A percentile compares a stretch with the other conserved stretches of the same genome.
Conservation (phyloP, 345 rosid genomes). For the Eucalyptus polyanthemos region DNA sequence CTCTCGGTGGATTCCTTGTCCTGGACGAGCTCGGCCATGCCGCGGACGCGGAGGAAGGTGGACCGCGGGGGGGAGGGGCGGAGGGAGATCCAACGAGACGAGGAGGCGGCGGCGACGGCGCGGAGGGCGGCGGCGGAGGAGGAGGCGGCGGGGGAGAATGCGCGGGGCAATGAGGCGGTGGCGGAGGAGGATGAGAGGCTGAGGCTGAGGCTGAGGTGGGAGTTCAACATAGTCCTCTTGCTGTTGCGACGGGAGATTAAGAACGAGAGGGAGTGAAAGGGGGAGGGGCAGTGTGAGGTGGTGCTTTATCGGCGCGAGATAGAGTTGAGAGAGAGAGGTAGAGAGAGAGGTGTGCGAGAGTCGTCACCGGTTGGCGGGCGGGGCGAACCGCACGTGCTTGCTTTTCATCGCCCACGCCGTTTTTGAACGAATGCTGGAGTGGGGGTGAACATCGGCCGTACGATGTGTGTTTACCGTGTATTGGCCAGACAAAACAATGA, state of each 20-base stretch:
- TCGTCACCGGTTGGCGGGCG: background rate
- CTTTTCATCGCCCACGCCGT: background rate
- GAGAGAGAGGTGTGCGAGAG: background rate
- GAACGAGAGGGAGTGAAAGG: constrained; percentile 5
- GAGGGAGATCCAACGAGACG: background rate
- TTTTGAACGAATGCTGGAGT: too few species aligned
- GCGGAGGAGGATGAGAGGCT: constrained; percentile 11
- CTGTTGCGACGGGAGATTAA: background rate
- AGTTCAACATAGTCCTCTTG: background rate
- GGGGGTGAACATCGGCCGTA: background rate
- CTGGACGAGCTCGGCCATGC: constrained; percentile 59
- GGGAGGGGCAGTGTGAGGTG: background rate
- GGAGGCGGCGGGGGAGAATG: constrained; percentile 2
- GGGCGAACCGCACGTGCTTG: background rate
- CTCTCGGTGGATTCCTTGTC: constrained; percentile 29
- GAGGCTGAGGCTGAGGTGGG: background rate
- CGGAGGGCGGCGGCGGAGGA: constrained; percentile 12
- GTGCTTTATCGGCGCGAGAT: background rate
- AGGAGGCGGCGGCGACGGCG: constrained; percentile 10
- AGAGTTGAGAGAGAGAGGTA: background rate
- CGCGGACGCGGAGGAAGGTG: constrained; percentile 18
- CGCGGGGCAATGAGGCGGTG: constrained; percentile 14
- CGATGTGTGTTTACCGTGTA: background rate
- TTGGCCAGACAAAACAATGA: background rate
- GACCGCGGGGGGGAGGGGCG: constrained; percentile 14